Evolutionary conservation across 495 filamentous ascomycete species (phyloP), one percentile per base, ranked within the genome.

Genomic region (Chaetomium tenue): DNA sequence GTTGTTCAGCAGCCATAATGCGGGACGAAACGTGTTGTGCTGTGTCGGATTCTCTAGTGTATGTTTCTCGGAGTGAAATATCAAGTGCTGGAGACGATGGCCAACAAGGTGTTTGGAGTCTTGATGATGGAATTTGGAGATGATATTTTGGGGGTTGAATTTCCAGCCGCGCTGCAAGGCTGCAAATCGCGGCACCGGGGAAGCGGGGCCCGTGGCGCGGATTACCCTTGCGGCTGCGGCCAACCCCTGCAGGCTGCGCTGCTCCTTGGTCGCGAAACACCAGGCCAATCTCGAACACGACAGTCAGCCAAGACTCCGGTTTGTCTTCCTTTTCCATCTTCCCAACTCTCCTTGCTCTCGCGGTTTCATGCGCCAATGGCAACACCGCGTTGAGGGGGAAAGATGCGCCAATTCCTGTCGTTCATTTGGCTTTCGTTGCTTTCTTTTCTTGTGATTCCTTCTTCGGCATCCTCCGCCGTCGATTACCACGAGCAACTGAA

Each of bases 1-100:
- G 84, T 77, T 96, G 92, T 85, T 97, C 93, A 57, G 92, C 91
- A 61, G 92, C 92, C 93, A 97, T 97, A 53, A 39, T 84, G 59
- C 1, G 47, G 47, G 26, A 50, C 28, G 20, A 11, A 20, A 20
- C 18, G 16, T 30, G 22, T 5, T 13, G 50, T 53, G 4, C 8
- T 18, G n/a, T 53, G 13, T 53, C 18, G 51, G 26, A n/a, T 2
- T 3, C 5, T n/a, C 3, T 22, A 33, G 20, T 54, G 15, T 18
- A 11, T 8, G 55, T 42, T 59, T 44, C n/a, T 33, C 39, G n/a
- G 25, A 12, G 33, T 37, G 33, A 8, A 8, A 37, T 37, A 12
- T 37, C 33, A 12, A 11, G 6, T 8, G 33, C 33, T 37, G 8
- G 9, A 11, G 33, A 37, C 9, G 50, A 33, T 51, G 25, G 60